Base-by-base conservation (phyloP, 306 rosid species). In the Gleditsia sinensis region DNA sequence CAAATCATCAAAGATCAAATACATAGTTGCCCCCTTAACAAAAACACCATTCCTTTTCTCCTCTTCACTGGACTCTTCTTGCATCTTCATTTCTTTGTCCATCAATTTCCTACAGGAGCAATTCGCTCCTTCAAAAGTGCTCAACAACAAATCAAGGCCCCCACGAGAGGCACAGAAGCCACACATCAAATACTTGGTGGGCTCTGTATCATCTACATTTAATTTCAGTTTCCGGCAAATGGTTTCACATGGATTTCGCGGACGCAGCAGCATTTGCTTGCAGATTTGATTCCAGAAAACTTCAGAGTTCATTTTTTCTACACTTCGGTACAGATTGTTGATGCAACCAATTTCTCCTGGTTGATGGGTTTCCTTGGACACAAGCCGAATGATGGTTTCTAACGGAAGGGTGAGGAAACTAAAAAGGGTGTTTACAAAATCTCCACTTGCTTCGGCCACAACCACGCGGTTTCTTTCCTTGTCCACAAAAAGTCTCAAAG, bases 131-230 rank as follows among this genome's bases (percentile, higher is more conserved):
- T 0, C n/a, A 63, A 75, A 75, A 63, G 73, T 75, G 64, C 78
- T 74, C 11, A 64, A 1, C 34, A 39, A 19, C 20, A 6, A 14
- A 7, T 12, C 49, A 19, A 4, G 13, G 2, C 5, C 16, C 33
- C 45, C n/a, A 16, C 1, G 7, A n/a, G n/a, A n/a, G n/a, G n/a
- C n/a, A 53, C 75, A 55, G 3, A 0, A 1, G 0, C 36, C 30
- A 28, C 74, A 75, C 34, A 64, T 5, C 3, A 54, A 43, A 24
- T 10, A 76, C 75, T 48, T 76, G 2, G 42, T 21, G 8, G 45
- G 28, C 56, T 43, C 32, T 8, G 75, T 76, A n/a, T 76, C 63
- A 67, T 76, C 80, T 32, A 76, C 75, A 6, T 49, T 68, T 0
- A 17, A 11, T 19, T 10, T 17, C 8, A 32, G 60, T 10, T 49